Evolutionary conservation across 495 filamentous ascomycete species (phyloP).

Genomic region (Penicillium tannophilum): DNA sequence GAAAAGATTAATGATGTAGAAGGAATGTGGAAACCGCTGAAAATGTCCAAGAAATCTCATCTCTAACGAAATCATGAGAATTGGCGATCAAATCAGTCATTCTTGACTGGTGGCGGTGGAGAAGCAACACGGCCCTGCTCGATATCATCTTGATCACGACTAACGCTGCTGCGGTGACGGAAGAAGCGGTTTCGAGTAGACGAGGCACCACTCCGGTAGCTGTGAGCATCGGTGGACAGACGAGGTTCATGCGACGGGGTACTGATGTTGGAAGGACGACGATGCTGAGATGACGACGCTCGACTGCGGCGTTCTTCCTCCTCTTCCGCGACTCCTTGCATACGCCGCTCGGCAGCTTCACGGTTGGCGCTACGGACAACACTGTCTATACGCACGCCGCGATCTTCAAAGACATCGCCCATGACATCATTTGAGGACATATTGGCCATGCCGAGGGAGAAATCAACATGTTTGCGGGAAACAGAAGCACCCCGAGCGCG

Average conservation of each 20-base stretch:
- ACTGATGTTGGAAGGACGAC: constrained; percentile 32
- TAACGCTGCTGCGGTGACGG: constrained; percentile 33
- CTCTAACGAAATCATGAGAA: background rate
- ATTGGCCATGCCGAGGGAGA: constrained; percentile 70
- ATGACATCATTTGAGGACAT: constrained; percentile 61
- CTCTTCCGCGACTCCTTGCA: constrained; percentile 47
- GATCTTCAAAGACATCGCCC: constrained; percentile 70
- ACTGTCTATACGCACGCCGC: constrained; percentile 37
- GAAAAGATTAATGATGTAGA: background rate
- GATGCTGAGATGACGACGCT: constrained; percentile 26
- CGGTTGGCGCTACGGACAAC: constrained; percentile 45
- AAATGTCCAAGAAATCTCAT: background rate
- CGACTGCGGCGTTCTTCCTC: constrained; percentile 40
- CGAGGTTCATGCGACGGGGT: constrained; percentile 26
- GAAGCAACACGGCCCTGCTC: constrained; percentile 34
- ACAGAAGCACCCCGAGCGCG: constrained; percentile 58
- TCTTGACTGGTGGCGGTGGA: constrained; percentile 3
- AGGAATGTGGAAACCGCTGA: background rate
- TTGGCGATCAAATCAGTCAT: background rate
- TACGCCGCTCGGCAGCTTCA: constrained; percentile 44
- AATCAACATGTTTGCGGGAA: constrained; percentile 68
- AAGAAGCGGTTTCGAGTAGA: constrained; percentile 44
- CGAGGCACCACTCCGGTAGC: constrained; percentile 33
- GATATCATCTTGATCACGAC: constrained; percentile 31
- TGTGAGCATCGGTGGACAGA: constrained; percentile 38